Evolutionary conservation across 176 grass and related monocot species (phyloP).

Genomic region (sorghum (Sorghum bicolor)): Sorghum_bicolor_NCBIv3 NC_012870.2:66864501-66865000

Average conservation of each 20-base stretch:
- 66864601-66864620: neutral
- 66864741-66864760: neutral
- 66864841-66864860: neutral
- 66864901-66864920: neutral
- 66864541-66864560: constrained; percentile 12
- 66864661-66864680: neutral
- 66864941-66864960: neutral
- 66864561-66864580: neutral
- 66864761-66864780: neutral
- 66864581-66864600: constrained; percentile 10
- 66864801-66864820: neutral
- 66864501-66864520: constrained; percentile 20
- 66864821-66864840: neutral
- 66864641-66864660: neutral
- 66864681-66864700: neutral
- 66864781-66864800: neutral
- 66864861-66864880: neutral
- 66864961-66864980: neutral
- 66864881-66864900: neutral
- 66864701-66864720: neutral
- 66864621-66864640: neutral
- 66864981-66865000: neutral
- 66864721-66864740: neutral
- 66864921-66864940: neutral
- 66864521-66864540: neutral